These are phyloP conservation scores for Phytophthora pluvialis DNA, from an alignment of 352 stramenopile species.

Conservation along the genomic window DNA sequence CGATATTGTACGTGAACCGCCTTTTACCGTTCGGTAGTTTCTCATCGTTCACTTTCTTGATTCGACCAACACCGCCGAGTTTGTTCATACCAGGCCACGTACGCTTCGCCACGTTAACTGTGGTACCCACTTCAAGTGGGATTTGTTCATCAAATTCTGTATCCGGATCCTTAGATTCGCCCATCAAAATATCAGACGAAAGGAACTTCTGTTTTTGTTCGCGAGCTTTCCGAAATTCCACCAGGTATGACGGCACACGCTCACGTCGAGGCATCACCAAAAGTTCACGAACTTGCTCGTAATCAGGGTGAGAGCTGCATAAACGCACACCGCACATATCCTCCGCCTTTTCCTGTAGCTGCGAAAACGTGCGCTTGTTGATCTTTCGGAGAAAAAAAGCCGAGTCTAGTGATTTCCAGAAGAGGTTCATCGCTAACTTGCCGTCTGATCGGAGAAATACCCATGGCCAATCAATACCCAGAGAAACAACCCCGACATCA, in stretches of 20 bases:
- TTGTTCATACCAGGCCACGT: slow-evolving; percentile 91
- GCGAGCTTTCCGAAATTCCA: slow-evolving; percentile 56
- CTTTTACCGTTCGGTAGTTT: slow-evolving; percentile 40
- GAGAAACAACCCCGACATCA: slow-evolving; percentile 17
- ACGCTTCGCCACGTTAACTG: slow-evolving; percentile 77
- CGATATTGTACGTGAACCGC: slow-evolving; percentile 75
- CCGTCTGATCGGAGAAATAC: slow-evolving; percentile 79
- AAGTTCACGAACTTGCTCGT: slow-evolving; percentile 43
- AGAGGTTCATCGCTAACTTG: slow-evolving; percentile 87
- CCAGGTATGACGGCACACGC: slow-evolving; percentile 47
- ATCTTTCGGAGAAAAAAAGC: slow-evolving; percentile 68
- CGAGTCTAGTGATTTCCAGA: slow-evolving; percentile 77
- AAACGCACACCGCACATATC: slow-evolving; percentile 47
- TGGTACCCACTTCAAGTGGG: slow-evolving; percentile 58
- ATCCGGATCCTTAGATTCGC: slow-evolving; percentile 44
- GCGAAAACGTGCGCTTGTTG: slow-evolving; percentile 42
- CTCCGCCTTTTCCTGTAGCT: slow-evolving; percentile 42
- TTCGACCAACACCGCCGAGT: slow-evolving; percentile 72
- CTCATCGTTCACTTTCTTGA: slow-evolving; percentile 65
- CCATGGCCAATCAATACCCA: slow-evolving; percentile 81
- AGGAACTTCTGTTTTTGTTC: slow-evolving; percentile 63
- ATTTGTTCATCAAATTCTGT: slow-evolving; percentile 51
- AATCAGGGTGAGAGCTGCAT: slow-evolving; percentile 39
- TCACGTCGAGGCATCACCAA: slow-evolving; percentile 55
- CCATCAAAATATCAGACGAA: slow-evolving; percentile 67